These are phyloP conservation scores for Trichomonas vaginalis DNA, from an alignment of 208 protist species.

Conservation along the genomic window DNA sequence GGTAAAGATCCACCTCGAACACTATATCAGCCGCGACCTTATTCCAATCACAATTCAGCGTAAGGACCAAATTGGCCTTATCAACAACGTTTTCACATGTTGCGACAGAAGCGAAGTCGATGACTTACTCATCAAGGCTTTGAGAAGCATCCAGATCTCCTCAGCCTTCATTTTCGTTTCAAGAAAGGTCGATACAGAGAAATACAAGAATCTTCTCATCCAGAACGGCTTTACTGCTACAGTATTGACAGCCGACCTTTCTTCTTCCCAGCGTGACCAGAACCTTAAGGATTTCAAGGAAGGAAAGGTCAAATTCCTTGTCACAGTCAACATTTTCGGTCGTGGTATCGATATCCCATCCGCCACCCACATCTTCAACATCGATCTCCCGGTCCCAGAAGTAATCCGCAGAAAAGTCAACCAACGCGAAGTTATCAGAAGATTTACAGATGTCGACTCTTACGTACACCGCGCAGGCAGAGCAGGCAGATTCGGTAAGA, in stretches of 20 bases:
- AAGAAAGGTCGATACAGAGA: not conserved
- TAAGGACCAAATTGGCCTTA: not conserved
- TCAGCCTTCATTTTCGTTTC: not conserved
- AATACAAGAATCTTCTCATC: not conserved
- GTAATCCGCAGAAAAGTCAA: not conserved
- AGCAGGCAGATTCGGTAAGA: conserved; percentile 78
- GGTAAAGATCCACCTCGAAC: not conserved
- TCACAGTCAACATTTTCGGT: conserved; percentile 79
- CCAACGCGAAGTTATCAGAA: not conserved
- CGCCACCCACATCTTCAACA: conserved; percentile 65
- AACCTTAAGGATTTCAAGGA: conserved; percentile 92
- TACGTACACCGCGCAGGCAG: conserved; percentile 72
- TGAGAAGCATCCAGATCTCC: not conserved
- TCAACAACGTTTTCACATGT: not conserved
- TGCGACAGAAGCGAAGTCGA: not conserved
- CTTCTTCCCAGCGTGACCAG: conserved; percentile 76
- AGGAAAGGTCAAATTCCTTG: conserved; percentile 79
- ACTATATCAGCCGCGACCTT: not conserved
- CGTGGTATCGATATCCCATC: conserved; percentile 75
- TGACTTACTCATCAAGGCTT: not conserved
- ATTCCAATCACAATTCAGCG: not conserved
- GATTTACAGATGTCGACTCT: not conserved
- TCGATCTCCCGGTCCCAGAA: conserved; percentile 88
- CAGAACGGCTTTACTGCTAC: not conserved
- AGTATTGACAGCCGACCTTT: conserved; percentile 65